These are phyloP conservation scores for Ophiosphaerella korrae DNA, from an alignment of 2,329 filamentous ascomycete genomes.

Conservation along the genomic window DNA sequence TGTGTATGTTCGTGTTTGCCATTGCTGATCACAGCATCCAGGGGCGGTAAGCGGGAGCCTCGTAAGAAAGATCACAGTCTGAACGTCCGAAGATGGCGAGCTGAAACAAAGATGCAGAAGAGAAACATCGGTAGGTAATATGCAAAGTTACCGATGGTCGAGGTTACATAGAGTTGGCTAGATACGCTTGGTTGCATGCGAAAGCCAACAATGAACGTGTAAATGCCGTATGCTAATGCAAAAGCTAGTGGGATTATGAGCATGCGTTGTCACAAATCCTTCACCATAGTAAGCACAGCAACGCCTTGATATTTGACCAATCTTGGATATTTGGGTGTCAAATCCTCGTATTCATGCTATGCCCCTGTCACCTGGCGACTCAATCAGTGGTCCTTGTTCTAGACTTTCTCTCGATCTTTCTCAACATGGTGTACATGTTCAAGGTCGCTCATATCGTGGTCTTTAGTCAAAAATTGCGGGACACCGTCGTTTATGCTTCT, in stretches of 20 bases:
- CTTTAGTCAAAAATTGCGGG: conserved; percentile 7
- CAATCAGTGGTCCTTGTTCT: not conserved
- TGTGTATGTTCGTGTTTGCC: not conserved
- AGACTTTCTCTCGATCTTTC: conserved; percentile 13
- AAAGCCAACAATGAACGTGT: not conserved
- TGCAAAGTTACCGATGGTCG: no score
- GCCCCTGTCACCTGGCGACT: not conserved
- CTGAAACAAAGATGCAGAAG: no score
- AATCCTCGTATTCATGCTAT: not conserved
- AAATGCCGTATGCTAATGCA: not conserved
- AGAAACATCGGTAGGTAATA: no score
- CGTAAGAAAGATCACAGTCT: no score
- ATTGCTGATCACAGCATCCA: no score
- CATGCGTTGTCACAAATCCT: conserved; percentile 9
- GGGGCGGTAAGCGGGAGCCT: no score
- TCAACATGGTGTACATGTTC: conserved; percentile 7
- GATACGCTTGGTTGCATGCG: no score
- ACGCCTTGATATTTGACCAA: not conserved
- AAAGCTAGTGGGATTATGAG: conserved; percentile 1
- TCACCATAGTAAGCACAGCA: conserved; percentile 1
- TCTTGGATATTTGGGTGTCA: not conserved
- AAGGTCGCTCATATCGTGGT: conserved; percentile 6
- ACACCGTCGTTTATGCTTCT: conserved; percentile 19
- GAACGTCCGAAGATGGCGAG: no score
- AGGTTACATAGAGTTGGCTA: no score